phyloP scores from a whole-genome alignment of 1,139 yeast genomes.

The Diutina siamensis region DNA sequence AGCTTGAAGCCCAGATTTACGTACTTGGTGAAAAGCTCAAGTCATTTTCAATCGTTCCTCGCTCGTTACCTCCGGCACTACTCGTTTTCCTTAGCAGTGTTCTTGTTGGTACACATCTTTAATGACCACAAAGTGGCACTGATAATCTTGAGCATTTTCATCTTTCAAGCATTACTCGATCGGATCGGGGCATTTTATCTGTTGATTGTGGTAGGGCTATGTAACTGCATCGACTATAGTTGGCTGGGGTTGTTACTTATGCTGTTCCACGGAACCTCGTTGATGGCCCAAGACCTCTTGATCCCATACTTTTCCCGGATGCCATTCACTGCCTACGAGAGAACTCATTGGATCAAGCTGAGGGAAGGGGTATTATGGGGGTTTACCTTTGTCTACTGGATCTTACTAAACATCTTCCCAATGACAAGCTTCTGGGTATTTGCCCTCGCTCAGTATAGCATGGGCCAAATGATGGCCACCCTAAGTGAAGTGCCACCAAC shows the following conservation, averaged over 20 bases:
- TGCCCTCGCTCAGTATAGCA: not conserved
- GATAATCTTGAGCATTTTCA: not conserved
- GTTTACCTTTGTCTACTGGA: slow-evolving; percentile 40
- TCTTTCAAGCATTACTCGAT: not conserved
- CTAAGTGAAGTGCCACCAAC: not conserved
- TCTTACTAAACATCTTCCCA: slow-evolving; percentile 12
- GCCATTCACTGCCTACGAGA: slow-evolving; percentile 34
- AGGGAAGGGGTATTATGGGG: slow-evolving; percentile 51
- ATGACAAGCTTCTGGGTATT: slow-evolving; percentile 1
- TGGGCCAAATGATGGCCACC: not conserved
- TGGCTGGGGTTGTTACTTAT: not conserved
- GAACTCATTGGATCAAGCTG: slow-evolving; percentile 39
- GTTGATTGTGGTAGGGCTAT: not conserved
- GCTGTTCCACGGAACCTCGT: not conserved
- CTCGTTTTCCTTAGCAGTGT: not conserved
- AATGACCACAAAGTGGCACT: not conserved
- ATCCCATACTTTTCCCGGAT: slow-evolving; percentile 41
- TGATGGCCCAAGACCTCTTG: slow-evolving; percentile 34
- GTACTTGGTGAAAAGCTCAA: not conserved
- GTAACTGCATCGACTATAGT: not conserved
- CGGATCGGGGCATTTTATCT: slow-evolving; percentile 5
- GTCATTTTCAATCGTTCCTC: not conserved
- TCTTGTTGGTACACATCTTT: not conserved
- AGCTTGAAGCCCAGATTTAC: not conserved
- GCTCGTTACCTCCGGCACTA: not conserved